Percentiles rank a stretch among this genome's conserved stretches.
Evolutionary conservation across 805 yeast species (phyloP).

Genomic region (Candida xyloterini): DNA sequence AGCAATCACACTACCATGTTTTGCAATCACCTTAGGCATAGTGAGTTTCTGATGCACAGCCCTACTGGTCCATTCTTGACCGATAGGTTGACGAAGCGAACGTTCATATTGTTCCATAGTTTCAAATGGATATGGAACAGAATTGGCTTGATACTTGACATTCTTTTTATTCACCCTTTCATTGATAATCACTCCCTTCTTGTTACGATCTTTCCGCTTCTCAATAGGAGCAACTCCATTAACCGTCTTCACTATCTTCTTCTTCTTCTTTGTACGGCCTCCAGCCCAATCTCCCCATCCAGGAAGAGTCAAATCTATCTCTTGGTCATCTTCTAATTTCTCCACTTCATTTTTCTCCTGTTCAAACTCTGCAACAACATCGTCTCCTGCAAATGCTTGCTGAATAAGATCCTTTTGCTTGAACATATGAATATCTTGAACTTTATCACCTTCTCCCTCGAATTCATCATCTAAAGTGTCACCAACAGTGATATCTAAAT

Average conservation of each 20-base stretch:
- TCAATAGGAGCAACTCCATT: conserved; percentile 73
- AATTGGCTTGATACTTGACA: conserved; percentile 76
- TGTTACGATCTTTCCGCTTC: conserved; percentile 72
- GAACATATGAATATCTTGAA: conserved; percentile 50
- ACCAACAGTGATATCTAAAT: conserved; percentile 44
- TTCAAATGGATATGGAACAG: conserved; percentile 96
- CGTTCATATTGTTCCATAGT: conserved; percentile 93
- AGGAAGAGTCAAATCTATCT: conserved; percentile 80
- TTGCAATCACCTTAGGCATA: conserved; percentile 83
- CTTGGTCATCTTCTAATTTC: conserved; percentile 82
- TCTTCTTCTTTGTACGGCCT: conserved; percentile 43
- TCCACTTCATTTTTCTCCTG: conserved; percentile 66
- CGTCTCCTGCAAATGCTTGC: conserved; percentile 97
- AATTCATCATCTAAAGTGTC: conserved; percentile 48
- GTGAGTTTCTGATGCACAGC: conserved; percentile 83
- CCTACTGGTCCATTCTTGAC: conserved; percentile 93
- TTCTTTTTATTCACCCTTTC: conserved; percentile 83
- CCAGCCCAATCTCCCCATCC: conserved; percentile 99
- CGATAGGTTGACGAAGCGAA: conserved; percentile 91
- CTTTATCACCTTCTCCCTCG: conserved; percentile 45
- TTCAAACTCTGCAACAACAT: conserved; percentile 69
- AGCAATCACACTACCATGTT: conserved; percentile 86
- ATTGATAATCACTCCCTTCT: conserved; percentile 82
- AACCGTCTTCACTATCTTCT: conserved; percentile 64
- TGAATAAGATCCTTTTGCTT: conserved; percentile 78